These are phyloP conservation scores for Populus hybrid DNA, from an alignment of 441 rosid genomes.

Conservation along the genomic window DNA sequence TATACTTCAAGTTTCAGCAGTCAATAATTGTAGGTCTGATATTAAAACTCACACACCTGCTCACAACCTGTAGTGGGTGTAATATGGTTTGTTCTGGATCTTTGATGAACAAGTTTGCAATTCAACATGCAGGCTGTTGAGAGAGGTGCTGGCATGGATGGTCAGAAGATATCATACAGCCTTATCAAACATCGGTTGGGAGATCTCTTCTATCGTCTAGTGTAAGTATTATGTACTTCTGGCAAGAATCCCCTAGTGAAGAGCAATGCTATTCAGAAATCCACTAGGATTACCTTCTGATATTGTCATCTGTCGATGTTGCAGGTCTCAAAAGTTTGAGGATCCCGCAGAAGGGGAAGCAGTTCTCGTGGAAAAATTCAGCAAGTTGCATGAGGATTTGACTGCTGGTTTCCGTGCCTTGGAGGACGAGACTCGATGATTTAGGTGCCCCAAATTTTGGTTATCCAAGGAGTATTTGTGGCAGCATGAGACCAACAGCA, in stretches of 20 bases:
- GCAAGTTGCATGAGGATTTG: constrained; percentile 86
- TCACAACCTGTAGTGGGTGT: too few species aligned
- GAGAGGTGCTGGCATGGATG: constrained; percentile 99
- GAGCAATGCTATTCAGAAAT: too few species aligned
- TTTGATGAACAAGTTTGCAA: neutral
- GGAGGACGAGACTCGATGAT: constrained; percentile 94
- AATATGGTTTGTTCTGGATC: too few species aligned
- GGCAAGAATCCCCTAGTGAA: neutral
- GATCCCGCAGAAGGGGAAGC: constrained; percentile 98
- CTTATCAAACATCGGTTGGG: constrained; percentile 95
- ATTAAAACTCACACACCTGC: too few species aligned
- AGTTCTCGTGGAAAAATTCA: constrained; percentile 79
- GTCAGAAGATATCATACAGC: constrained; percentile 90
- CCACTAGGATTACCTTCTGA: neutral
- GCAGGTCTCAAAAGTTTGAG: constrained; percentile 98
- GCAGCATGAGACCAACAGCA: constrained; percentile 3
- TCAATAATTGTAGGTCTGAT: too few species aligned
- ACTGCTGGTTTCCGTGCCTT: constrained; percentile 92
- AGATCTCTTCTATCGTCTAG: constrained; percentile 94
- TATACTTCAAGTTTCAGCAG: too few species aligned
- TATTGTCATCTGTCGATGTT: neutral
- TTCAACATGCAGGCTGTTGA: constrained; percentile 72
- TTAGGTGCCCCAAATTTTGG: constrained; percentile 8
- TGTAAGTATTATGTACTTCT: constrained; percentile 48
- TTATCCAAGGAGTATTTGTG: neutral